Evolutionary conservation across 257 asterid species (phyloP).

Genomic region (Penstemon eatonii): DNA sequence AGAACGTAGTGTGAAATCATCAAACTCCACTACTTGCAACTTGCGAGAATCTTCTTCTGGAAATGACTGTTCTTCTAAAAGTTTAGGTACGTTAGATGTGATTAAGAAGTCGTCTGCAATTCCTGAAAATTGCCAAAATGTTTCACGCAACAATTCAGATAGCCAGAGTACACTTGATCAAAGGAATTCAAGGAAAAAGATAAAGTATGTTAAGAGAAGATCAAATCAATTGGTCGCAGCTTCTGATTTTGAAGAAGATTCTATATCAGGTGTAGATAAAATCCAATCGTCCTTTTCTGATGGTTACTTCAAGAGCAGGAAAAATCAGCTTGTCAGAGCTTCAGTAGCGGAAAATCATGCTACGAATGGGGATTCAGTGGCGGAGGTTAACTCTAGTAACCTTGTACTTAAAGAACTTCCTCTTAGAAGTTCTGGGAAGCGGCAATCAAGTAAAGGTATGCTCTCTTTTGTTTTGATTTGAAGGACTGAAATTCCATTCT

Average conservation of each 20-base stretch:
- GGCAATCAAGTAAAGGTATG: constrained; percentile 39
- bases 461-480: background rate
- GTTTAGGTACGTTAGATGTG: constrained; percentile 37
- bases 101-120: constrained; percentile 32
- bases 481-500: background rate
- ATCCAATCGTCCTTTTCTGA: constrained; percentile 47
- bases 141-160: constrained; percentile 43
- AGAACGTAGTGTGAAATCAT: constrained; percentile 30
- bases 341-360: constrained; percentile 40
- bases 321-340: constrained; percentile 84
- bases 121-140: constrained; percentile 40
- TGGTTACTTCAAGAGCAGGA: constrained; percentile 79
- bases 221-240: constrained; percentile 84
- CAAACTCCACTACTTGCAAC: constrained; percentile 33
- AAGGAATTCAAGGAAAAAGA: constrained; percentile 45
- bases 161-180: constrained; percentile 43
- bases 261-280: constrained; percentile 37
- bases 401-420: constrained; percentile 29
- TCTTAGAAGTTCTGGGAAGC: constrained; percentile 39
- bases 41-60: constrained; percentile 34
- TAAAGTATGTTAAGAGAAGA: constrained; percentile 65
- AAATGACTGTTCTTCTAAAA: constrained; percentile 27
- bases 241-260: constrained; percentile 41
- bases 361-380: constrained; percentile 36
- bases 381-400: constrained; percentile 26